A percentile compares a stretch with the other conserved stretches of the same genome.
Conservation (phyloP, 495 filamentous ascomycete species). For the Xylaria flabelliformis region DNA sequence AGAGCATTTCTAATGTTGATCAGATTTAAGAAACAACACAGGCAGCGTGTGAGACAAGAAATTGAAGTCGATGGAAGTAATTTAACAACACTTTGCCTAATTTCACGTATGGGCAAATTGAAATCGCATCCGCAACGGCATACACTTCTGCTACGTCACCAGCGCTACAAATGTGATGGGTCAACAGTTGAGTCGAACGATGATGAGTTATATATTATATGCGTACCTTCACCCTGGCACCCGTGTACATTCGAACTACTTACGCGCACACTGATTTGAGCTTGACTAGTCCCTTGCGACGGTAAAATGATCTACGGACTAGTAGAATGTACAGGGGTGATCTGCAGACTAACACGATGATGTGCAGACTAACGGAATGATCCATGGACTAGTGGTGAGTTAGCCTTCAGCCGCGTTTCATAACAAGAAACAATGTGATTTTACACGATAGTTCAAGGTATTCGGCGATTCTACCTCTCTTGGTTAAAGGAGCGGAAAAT, state of each 20-base stretch:
- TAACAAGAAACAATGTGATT: background rate
- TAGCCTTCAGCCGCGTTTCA: background rate
- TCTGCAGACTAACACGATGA: too few relatives aligned
- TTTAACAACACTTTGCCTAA: background rate
- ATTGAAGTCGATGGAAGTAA: background rate
- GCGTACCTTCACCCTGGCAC: background rate
- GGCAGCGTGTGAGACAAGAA: background rate
- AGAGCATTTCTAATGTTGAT: background rate
- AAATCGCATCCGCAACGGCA: background rate
- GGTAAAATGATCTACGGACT: background rate
- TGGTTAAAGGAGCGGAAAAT: background rate
- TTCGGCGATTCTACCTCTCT: background rate
- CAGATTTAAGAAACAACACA: background rate
- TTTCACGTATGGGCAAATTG: too few relatives aligned
- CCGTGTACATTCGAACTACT: background rate
- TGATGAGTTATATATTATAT: background rate
- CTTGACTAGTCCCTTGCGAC: background rate
- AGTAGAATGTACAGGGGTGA: background rate
- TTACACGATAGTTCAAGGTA: background rate
- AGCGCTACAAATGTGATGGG: background rate
- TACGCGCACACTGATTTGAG: background rate
- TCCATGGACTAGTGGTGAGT: background rate
- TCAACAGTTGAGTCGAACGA: background rate
- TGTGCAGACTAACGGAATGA: background rate
- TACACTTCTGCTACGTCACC: background rate